Conservation (phyloP, 148 eudicot species). For the Rhododendron vialii region DNA sequence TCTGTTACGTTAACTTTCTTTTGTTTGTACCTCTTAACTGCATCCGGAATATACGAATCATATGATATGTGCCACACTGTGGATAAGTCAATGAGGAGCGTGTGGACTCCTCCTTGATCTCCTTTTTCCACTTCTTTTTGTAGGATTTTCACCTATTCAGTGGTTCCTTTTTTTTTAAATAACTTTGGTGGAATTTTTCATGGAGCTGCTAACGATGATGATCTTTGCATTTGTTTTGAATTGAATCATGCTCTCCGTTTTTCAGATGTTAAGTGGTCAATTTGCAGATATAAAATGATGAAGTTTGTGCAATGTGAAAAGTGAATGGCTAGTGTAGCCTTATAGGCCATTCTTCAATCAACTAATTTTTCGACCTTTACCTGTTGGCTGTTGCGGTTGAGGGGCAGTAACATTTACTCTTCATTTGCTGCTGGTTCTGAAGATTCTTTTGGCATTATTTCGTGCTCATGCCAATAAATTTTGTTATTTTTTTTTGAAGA, state of each 20-base stretch:
- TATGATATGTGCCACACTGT: not conserved
- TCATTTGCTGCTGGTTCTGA: too few relatives aligned
- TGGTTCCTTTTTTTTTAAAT: not conserved
- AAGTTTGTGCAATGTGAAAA: not conserved
- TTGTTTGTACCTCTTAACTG: not conserved
- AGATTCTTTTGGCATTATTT: not conserved
- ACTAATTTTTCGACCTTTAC: too few relatives aligned
- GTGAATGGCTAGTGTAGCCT: too few relatives aligned
- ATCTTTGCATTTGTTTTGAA: not conserved
- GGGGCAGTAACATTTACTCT: too few relatives aligned
- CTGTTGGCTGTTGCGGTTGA: too few relatives aligned
- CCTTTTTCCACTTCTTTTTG: not conserved
- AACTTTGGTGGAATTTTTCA: not conserved
- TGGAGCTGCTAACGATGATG: not conserved
- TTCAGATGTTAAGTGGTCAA: not conserved
- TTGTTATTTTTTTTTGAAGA: not conserved
- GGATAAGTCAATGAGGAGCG: not conserved
- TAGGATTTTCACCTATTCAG: not conserved
- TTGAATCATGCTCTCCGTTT: not conserved
- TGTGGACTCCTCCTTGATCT: not conserved
- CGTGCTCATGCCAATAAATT: not conserved
- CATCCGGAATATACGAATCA: not conserved
- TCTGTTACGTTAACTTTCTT: not conserved
- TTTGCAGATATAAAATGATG: not conserved
- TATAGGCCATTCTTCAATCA: too few relatives aligned